Conservation (phyloP, 305 asterid genomes). For the Monarda citriodora region DNA sequence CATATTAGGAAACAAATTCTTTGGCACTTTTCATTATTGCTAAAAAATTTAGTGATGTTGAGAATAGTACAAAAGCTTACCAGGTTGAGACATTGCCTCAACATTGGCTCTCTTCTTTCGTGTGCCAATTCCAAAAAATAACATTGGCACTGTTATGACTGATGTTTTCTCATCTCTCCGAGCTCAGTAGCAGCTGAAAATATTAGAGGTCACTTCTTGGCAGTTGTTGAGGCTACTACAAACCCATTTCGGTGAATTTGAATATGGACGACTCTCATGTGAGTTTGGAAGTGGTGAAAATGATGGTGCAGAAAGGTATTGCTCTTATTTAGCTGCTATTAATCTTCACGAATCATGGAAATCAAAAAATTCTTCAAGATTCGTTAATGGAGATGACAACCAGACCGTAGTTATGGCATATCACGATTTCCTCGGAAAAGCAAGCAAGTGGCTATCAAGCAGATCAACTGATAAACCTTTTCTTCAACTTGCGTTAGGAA, state of each 20-base stretch:
- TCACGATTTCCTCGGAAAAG: conserved; percentile 54
- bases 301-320: conserved; percentile 58
- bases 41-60: conserved; percentile 28
- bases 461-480: conserved; percentile 88
- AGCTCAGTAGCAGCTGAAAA: conserved; percentile 73
- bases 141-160: conserved; percentile 71
- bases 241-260: conserved; percentile 52
- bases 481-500: conserved; percentile 61
- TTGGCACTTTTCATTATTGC: conserved; percentile 83
- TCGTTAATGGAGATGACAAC: conserved; percentile 39
- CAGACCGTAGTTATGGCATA: conserved; percentile 49
- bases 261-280: conserved; percentile 53
- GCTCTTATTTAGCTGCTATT: conserved; percentile 63
- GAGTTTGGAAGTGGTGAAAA: conserved; percentile 28
- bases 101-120: conserved; percentile 93
- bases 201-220: conserved; percentile 86
- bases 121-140: conserved; percentile 92
- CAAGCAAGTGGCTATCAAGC: conserved; percentile 86
- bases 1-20: conserved; percentile 91
- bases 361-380: conserved; percentile 35
- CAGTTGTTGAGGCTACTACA: conserved; percentile 78
- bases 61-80: conserved; percentile 38
- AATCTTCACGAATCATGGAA: conserved; percentile 66
- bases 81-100: conserved; percentile 84
- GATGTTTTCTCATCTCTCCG: conserved; percentile 59